A percentile compares a stretch with the other conserved stretches of the same genome.
Conservation (phyloP, 495 filamentous ascomycete species). For the Trichoderma orchidacearum region DNA sequence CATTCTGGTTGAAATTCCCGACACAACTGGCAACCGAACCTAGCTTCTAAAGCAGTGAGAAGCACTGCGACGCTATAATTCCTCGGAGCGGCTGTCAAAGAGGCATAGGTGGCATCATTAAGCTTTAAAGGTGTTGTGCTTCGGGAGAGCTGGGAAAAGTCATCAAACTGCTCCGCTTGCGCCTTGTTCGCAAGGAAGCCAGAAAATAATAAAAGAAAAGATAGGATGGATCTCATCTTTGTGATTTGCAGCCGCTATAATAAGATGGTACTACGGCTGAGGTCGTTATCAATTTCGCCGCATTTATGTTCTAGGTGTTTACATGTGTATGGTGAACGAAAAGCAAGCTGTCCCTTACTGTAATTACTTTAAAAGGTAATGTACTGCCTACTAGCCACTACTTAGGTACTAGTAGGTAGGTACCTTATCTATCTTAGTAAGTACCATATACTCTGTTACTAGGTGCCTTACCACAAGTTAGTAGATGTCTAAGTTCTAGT, state of each 20-base stretch:
- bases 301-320: neutral
- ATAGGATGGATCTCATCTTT: conserved; percentile 44
- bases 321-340: too few relatives aligned
- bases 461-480: too few relatives aligned
- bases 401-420: too few relatives aligned
- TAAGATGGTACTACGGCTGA: conserved; percentile 1
- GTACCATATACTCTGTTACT: too few relatives aligned
- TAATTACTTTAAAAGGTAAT: too few relatives aligned
- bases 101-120: conserved; percentile 56
- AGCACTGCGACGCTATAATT: conserved; percentile 76
- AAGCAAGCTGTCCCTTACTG: too few relatives aligned
- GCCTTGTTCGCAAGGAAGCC: conserved; percentile 40
- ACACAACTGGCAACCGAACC: conserved; percentile 79
- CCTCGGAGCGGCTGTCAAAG: conserved; percentile 61
- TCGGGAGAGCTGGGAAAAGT: conserved; percentile 53
- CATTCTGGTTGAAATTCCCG: conserved; percentile 89
- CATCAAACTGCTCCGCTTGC: conserved; percentile 43
- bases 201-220: conserved; percentile 36
- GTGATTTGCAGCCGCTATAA: neutral
- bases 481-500: too few relatives aligned
- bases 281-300: conserved; percentile 2
- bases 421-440: too few relatives aligned
- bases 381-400: too few relatives aligned
- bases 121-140: conserved; percentile 59
- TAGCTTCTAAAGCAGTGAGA: conserved; percentile 72